These are phyloP conservation scores for Huntiella decipiens DNA, from an alignment of 2,329 filamentous ascomycete genomes.

Conservation along the genomic window DNA sequence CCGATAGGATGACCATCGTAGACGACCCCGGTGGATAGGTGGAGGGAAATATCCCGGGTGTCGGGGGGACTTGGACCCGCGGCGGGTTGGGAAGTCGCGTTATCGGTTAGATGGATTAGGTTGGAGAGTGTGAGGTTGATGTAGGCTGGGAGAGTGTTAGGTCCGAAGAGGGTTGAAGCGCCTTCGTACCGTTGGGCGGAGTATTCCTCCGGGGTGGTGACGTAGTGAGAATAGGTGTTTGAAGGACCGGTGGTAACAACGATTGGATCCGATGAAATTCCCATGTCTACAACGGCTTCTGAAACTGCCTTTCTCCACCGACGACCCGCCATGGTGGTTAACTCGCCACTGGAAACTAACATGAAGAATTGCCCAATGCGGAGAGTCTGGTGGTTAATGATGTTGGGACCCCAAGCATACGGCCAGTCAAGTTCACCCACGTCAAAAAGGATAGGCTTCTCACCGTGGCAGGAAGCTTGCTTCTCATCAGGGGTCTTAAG, in stretches of 20 bases:
- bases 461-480: conserved; percentile 56
- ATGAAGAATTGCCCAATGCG: conserved; percentile 71
- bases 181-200: conserved; percentile 75
- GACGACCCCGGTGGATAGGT: conserved; percentile 62
- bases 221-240: conserved; percentile 54
- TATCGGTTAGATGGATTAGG: conserved; percentile 43
- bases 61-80: conserved; percentile 49
- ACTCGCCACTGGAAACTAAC: conserved; percentile 71
- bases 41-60: conserved; percentile 54
- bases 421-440: conserved; percentile 58
- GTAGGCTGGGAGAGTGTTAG: conserved; percentile 67
- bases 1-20: conserved; percentile 48
- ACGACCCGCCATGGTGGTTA: conserved; percentile 77
- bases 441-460: conserved; percentile 73
- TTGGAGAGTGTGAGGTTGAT: conserved; percentile 59
- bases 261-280: conserved; percentile 33
- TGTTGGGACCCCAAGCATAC: conserved; percentile 75
- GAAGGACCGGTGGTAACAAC: conserved; percentile 74
- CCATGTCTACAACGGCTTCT: conserved; percentile 25
- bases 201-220: conserved; percentile 15
- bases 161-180: conserved; percentile 72
- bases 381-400: conserved; percentile 70
- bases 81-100: conserved; percentile 21
- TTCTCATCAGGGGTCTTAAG: conserved; percentile 48
- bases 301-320: conserved; percentile 61